Percentiles rank a stretch among this genome's conserved stretches.
These are phyloP conservation scores for Fraxinus dipetala DNA, from an alignment of 305 asterid genomes.

Conservation along the genomic window DNA sequence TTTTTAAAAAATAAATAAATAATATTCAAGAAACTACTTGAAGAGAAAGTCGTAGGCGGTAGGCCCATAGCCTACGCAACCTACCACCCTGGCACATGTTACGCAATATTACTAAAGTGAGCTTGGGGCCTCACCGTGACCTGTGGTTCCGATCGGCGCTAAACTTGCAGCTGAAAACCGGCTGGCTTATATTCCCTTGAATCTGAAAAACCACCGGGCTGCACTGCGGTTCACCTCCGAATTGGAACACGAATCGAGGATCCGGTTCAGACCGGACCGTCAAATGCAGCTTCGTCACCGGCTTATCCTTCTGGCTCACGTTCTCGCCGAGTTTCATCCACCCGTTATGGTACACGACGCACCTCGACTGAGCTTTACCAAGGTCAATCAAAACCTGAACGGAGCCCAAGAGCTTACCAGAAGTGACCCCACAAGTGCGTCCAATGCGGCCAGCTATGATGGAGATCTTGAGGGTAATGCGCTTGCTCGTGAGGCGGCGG, in stretches of 20 bases:
- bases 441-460: constrained; percentile 65
- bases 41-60: background rate
- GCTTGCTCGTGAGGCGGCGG: constrained; percentile 46
- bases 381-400: constrained; percentile 39
- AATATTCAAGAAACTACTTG: background rate
- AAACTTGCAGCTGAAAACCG: constrained; percentile 90
- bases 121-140: constrained; percentile 57
- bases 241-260: constrained; percentile 77
- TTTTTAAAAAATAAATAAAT: background rate
- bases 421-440: constrained; percentile 57
- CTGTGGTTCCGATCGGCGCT: constrained; percentile 65
- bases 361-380: constrained; percentile 34
- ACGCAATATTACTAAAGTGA: constrained; percentile 27
- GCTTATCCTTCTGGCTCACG: constrained; percentile 18
- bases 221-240: constrained; percentile 92
- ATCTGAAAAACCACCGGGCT: constrained; percentile 86
- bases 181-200: constrained; percentile 71
- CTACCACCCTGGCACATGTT: constrained; percentile 23
- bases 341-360: constrained; percentile 51
- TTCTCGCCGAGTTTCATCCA: constrained; percentile 62
- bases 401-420: constrained; percentile 57
- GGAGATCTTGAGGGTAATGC: constrained; percentile 44
- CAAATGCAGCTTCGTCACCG: constrained; percentile 54
- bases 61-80: constrained; percentile 18
- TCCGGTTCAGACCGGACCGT: constrained; percentile 75